phyloP scores from a whole-genome alignment of 306 rosid species.

The Trifolium subterraneum region DNA sequence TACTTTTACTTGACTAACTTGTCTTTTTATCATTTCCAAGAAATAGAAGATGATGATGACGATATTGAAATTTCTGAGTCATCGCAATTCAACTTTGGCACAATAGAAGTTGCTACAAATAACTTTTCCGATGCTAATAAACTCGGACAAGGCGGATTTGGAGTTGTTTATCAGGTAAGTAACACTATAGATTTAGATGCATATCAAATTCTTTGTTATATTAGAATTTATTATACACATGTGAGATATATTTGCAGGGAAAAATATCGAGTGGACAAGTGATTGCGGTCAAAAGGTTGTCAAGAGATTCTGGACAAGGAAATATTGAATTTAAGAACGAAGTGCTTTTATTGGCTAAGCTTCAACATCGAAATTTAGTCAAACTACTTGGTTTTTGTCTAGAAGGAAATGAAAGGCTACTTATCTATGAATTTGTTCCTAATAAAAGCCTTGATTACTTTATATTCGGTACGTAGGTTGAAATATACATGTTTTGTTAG shows the following conservation, averaged over 20 bases:
- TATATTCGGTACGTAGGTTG: conserved; percentile 1
- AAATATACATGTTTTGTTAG: not conserved
- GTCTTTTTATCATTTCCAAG: too few relatives aligned
- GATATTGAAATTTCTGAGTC: not conserved
- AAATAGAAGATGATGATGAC: not conserved
- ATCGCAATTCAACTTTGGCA: not conserved
- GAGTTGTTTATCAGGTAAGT: not conserved
- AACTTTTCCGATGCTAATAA: not conserved
- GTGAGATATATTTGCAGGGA: conserved; percentile 42
- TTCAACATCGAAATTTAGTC: conserved; percentile 7
- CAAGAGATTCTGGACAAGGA: conserved; percentile 51
- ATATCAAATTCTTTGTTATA: not conserved
- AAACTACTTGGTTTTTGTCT: not conserved
- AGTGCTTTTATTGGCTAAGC: not conserved
- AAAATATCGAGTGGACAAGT: conserved; percentile 40
- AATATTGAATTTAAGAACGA: conserved; percentile 46
- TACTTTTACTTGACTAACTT: not conserved
- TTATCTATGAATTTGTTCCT: not conserved
- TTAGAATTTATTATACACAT: not conserved
- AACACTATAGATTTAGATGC: not conserved
- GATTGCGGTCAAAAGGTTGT: conserved; percentile 58
- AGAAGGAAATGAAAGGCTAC: not conserved
- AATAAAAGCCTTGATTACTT: conserved; percentile 32
- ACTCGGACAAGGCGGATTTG: not conserved
- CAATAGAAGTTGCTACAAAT: not conserved